Evolutionary conservation across 2,329 filamentous ascomycete species (phyloP).

Genomic region (Phaeoacremonium minimum): DNA sequence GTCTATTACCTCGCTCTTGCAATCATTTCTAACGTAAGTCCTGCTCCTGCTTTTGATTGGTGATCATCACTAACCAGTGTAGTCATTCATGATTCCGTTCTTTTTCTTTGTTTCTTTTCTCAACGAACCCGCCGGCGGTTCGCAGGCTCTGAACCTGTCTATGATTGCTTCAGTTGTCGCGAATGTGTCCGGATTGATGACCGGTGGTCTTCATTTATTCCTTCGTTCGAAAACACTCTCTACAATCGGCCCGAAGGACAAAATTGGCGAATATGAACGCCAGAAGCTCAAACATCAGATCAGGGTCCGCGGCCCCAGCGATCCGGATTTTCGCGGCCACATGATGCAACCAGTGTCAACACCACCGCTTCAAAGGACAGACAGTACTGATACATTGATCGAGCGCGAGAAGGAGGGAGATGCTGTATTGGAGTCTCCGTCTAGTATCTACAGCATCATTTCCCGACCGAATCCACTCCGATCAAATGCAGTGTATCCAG

Average conservation of each 20-base stretch:
- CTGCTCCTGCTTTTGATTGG: not conserved
- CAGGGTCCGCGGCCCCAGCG: constrained; percentile 25
- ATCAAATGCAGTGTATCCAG: constrained; percentile 24
- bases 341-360: constrained; percentile 27
- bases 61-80: not conserved
- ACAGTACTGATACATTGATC: constrained; percentile 28
- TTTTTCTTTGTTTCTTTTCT: constrained; percentile 54
- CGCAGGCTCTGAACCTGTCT: constrained; percentile 42
- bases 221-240: constrained; percentile 58
- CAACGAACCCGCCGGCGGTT: constrained; percentile 26
- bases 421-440: constrained; percentile 18
- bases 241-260: constrained; percentile 46
- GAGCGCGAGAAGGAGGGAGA: constrained; percentile 25
- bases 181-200: constrained; percentile 62
- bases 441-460: constrained; percentile 7
- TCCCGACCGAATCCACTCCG: constrained; percentile 23
- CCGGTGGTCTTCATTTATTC: constrained; percentile 62
- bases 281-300: constrained; percentile 39
- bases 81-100: constrained; percentile 59
- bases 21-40: constrained; percentile 52
- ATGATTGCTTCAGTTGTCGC: constrained; percentile 63
- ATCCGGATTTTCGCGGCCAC: constrained; percentile 25
- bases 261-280: constrained; percentile 39
- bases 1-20: constrained; percentile 61
- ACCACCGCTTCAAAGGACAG: constrained; percentile 21